phyloP scores from a whole-genome alignment of 768 basidiomycete genomes.

The Phylloporus arenicola region DNA sequence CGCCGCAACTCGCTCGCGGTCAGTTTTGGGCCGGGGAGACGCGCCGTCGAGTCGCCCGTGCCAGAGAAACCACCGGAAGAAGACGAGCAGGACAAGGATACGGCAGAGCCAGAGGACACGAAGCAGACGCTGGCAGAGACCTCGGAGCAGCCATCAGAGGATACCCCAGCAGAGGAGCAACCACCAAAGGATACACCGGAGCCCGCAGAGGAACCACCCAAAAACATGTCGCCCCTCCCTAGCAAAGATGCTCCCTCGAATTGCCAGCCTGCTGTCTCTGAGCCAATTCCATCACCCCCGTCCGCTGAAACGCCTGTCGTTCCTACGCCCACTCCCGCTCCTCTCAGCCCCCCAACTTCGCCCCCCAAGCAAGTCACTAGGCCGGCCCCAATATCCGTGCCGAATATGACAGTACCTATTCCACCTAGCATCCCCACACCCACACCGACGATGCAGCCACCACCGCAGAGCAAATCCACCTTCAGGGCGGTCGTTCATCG shows the following conservation, averaged over 20 bases:
- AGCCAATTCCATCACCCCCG: constrained; percentile 2
- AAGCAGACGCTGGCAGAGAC: not conserved
- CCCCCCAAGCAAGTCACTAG: constrained; percentile 2
- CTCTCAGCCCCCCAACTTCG: not conserved
- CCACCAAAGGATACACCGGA: not conserved
- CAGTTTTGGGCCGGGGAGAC: constrained; percentile 19
- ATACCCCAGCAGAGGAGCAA: constrained; percentile 1
- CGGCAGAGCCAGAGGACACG: not conserved
- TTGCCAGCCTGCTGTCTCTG: constrained; percentile 7
- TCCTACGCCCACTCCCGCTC: not conserved
- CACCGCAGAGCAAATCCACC: constrained; percentile 17
- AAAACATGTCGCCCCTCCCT: not conserved
- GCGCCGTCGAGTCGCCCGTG: constrained; percentile 5
- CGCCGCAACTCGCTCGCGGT: constrained; percentile 30
- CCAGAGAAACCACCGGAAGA: constrained; percentile 10
- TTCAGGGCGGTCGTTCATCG: constrained; percentile 58
- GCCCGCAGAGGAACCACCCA: constrained; percentile 2
- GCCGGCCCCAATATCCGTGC: not conserved
- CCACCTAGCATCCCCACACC: constrained; percentile 9
- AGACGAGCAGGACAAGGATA: not conserved
- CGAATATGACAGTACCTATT: constrained; percentile 3
- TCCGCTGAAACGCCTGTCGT: not conserved
- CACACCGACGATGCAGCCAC: not conserved
- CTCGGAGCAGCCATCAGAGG: not conserved
- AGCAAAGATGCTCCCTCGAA: constrained; percentile 9